Base-by-base conservation (phyloP, 169 alveolate species). In the Cryptosporidium felis region DNA sequence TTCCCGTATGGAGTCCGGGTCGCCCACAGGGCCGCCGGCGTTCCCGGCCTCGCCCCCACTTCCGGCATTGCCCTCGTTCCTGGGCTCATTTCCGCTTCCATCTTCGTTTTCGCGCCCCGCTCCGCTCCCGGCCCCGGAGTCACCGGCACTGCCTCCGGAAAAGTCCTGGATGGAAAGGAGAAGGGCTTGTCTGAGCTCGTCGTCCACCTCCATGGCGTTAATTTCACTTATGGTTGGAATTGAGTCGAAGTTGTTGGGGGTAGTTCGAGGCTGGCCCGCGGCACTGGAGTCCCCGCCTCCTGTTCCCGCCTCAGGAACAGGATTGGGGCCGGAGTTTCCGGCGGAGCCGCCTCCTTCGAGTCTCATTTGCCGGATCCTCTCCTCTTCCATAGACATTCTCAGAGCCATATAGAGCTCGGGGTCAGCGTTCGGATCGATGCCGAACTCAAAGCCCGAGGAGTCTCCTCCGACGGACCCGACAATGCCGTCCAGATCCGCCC, bases 341-440 rank as follows among this genome's bases (percentile, higher is more conserved):
- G 5, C 63, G 23, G 44, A 28, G n/a, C 32, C 32, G 4, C 63
- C 63, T n/a, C n/a, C n/a, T 9, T 74, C 74, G 5, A 74, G 41
- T 41, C 85, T 74, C 46, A 45, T 36, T 32, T 74, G 85, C 1
- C 85, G 60, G 38, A 6, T 36, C 40, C 67, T 74, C 32, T 74
- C 85, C 61, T 74, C 85, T 38, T 74, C 85, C 65, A 91, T 81
- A 23, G 95, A 93, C 82, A 90, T 91, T 62, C 89, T 91, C 30
- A 93, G 66, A 6, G 94, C 97, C 94, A 91, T 89, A 14, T 95
- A 95, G n/a, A 93, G 82, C 80, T 95, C 98, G 3, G 98, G 98
- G 62, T 95, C 98, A 14, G 92, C 80, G 49, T 89, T 89, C n/a
- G 98, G 97, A 80, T 95, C 97, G 40, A 94, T 89, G 23, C 97